These are phyloP conservation scores for Rhamnella rubrinervis DNA, from an alignment of 331 rosid species.

Conservation along the genomic window DNA sequence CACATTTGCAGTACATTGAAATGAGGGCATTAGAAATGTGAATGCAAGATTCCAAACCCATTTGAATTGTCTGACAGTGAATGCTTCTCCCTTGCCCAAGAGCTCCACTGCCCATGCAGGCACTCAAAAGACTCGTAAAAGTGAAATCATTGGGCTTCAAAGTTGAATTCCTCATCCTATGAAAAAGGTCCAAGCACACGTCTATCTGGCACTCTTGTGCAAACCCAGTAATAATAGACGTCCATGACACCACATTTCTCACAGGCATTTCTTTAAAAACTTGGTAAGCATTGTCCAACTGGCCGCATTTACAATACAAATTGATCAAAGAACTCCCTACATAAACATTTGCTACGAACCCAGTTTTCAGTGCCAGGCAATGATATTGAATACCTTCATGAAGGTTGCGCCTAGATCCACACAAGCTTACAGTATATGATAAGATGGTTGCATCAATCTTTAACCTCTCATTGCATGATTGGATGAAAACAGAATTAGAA, in stretches of 20 bases:
- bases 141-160: conserved; percentile 68
- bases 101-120: conserved; percentile 83
- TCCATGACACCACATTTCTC: conserved; percentile 82
- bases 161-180: conserved; percentile 40
- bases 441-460: conserved; percentile 45
- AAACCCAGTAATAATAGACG: conserved; percentile 65
- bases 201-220: conserved; percentile 68
- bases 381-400: conserved; percentile 68
- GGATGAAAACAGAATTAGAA: conserved; percentile 13
- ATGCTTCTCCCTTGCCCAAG: conserved; percentile 70
- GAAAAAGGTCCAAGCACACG: conserved; percentile 60
- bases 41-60: conserved; percentile 52
- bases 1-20: conserved; percentile 85
- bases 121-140: conserved; percentile 60
- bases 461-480: conserved; percentile 18
- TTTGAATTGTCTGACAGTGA: conserved; percentile 59
- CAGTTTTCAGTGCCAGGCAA: conserved; percentile 58
- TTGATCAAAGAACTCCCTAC: conserved; percentile 78
- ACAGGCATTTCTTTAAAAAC: conserved; percentile 74
- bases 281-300: conserved; percentile 42
- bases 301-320: conserved; percentile 53
- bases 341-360: conserved; percentile 62
- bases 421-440: conserved; percentile 55
- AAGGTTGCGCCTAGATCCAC: conserved; percentile 51
- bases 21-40: conserved; percentile 66